A percentile compares a stretch with the other conserved stretches of the same genome.
These are phyloP conservation scores for Microcos paniculata DNA, from an alignment of 345 rosid species.

Conservation along the genomic window DNA sequence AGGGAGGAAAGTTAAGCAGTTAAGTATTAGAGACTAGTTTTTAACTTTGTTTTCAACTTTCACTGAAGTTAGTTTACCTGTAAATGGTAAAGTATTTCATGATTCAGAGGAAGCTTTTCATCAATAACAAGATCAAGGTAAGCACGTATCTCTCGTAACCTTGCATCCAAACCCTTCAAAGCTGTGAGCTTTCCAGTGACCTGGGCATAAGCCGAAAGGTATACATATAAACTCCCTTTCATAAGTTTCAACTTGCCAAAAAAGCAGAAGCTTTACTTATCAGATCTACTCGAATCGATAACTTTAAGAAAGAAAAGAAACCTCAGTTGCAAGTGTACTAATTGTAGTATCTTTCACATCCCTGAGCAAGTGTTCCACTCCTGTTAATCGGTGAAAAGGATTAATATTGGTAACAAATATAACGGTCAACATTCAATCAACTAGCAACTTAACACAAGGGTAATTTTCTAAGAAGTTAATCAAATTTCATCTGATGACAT, in stretches of 20 bases:
- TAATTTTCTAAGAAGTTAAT: not conserved
- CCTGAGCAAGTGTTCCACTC: conserved; percentile 67
- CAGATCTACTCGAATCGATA: not conserved
- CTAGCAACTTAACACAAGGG: not conserved
- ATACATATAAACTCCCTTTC: not conserved
- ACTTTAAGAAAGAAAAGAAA: conserved; percentile 3
- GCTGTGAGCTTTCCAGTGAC: conserved; percentile 67
- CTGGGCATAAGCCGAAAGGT: conserved; percentile 25
- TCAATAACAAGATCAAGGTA: conserved; percentile 67
- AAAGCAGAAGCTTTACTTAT: not conserved
- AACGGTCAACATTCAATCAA: not conserved
- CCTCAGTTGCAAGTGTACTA: conserved; percentile 74
- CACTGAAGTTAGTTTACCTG: conserved; percentile 39
- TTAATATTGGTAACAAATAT: not conserved
- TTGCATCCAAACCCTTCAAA: conserved; percentile 62
- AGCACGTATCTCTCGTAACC: conserved; percentile 48
- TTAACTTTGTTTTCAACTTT: not conserved
- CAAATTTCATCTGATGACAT: conserved; percentile 13
- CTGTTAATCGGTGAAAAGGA: conserved; percentile 23
- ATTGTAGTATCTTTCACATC: conserved; percentile 75
- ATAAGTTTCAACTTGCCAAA: not conserved
- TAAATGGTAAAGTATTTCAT: conserved; percentile 64
- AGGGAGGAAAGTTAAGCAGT: not conserved
- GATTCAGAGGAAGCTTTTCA: conserved; percentile 60
- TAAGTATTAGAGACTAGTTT: not conserved